These are phyloP conservation scores for Trichoderma parareesei DNA, from an alignment of 495 filamentous ascomycete genomes.

Conservation along the genomic window DNA sequence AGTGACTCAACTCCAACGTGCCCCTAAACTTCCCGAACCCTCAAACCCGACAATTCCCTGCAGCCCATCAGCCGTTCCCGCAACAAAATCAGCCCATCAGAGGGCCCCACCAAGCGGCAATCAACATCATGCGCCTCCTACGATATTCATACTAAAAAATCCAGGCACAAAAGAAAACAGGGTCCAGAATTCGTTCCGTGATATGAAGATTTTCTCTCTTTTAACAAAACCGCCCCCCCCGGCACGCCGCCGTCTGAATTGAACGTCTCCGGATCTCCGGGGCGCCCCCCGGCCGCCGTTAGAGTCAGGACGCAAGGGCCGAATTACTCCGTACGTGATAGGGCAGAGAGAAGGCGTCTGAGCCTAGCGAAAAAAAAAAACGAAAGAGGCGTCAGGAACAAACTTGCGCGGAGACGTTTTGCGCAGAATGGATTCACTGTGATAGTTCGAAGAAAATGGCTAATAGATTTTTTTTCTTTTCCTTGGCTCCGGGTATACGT, in stretches of 20 bases:
- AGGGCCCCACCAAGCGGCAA: not conserved
- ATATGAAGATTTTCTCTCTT: too few species aligned
- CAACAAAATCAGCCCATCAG: not conserved
- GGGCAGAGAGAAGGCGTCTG: too few species aligned
- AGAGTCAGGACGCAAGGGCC: not conserved
- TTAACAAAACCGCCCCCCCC: not conserved
- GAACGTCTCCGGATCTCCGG: slow-evolving; percentile 6
- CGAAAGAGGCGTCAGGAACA: not conserved
- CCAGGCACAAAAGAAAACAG: not conserved
- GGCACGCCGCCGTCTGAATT: not conserved
- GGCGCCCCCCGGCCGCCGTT: not conserved
- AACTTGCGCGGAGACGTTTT: not conserved
- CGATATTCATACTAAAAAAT: not conserved
- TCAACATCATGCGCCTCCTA: not conserved
- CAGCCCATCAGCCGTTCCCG: too few species aligned
- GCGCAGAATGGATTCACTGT: not conserved
- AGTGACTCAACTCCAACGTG: too few species aligned
- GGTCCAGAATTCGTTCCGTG: not conserved
- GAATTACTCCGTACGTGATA: not conserved
- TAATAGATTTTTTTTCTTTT: not conserved
- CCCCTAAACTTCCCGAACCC: too few species aligned
- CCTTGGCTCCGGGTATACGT: not conserved
- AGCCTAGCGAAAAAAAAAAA: not conserved
- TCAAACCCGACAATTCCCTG: too few species aligned
- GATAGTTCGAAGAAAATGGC: not conserved